Conservation (phyloP, 805 yeast species). For the Teunomyces cretensis region DNA sequence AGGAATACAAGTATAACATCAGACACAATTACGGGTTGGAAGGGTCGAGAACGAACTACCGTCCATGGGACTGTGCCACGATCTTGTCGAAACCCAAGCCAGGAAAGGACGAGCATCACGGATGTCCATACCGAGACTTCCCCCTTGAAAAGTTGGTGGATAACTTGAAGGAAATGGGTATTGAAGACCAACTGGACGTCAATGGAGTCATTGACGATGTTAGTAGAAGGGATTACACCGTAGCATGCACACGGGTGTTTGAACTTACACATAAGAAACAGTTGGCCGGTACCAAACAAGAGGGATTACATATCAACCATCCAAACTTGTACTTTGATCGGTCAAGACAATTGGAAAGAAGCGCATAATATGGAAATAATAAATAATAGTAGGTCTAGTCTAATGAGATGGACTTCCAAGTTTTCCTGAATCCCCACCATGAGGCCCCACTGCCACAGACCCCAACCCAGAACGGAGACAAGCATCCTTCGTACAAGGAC, state of each 20-base stretch:
- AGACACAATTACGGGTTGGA: conserved; percentile 90
- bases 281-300: conserved; percentile 37
- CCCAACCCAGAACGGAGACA: conserved; percentile 48
- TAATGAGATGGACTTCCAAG: conserved; percentile 37
- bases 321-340: conserved; percentile 89
- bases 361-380: conserved; percentile 1
- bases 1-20: conserved; percentile 85
- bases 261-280: conserved; percentile 62
- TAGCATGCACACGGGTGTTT: conserved; percentile 88
- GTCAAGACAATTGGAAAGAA: conserved; percentile 54
- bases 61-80: conserved; percentile 81
- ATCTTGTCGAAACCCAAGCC: conserved; percentile 75
- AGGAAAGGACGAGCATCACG: conserved; percentile 69
- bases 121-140: conserved; percentile 88
- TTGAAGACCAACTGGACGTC: conserved; percentile 56
- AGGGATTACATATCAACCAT: conserved; percentile 68
- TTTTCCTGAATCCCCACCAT: conserved; percentile 39
- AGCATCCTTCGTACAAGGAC: conserved; percentile 45
- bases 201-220: conserved; percentile 67
- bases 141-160: conserved; percentile 58
- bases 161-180: conserved; percentile 63
- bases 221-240: conserved; percentile 67
- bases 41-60: conserved; percentile 83
- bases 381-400: conserved; percentile 4
- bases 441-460: conserved; percentile 46